Evolutionary conservation across 768 basidiomycete genomes (phyloP).

Genomic region (Boletus rubescentipes): DNA sequence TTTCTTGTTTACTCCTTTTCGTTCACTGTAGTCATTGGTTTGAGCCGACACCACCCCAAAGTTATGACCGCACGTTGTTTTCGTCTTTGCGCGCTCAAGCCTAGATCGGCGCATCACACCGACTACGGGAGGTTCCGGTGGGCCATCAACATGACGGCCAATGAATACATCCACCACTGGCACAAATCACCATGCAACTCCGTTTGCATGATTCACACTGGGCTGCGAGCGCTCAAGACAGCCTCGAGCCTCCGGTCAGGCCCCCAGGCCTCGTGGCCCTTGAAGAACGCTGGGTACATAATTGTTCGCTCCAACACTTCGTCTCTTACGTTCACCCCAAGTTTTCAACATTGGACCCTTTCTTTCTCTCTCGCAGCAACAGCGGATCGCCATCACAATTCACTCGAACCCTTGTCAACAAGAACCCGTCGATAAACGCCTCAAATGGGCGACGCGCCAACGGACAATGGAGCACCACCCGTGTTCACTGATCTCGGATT

Average conservation of each 20-base stretch:
- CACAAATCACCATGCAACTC: too few species aligned
- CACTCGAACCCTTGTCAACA: background rate
- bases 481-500: background rate
- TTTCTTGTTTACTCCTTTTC: background rate
- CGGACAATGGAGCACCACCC: background rate
- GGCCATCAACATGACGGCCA: too few species aligned
- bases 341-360: background rate
- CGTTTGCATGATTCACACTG: too few species aligned
- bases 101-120: too few species aligned
- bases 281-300: slow-evolving; percentile 2
- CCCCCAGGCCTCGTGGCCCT: slow-evolving; percentile 8
- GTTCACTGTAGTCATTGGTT: background rate
- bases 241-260: slow-evolving; percentile 2
- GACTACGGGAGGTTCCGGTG: too few species aligned
- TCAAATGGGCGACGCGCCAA: slow-evolving; percentile 3
- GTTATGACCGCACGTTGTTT: background rate
- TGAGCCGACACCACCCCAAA: too few species aligned
- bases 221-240: background rate
- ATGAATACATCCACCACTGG: too few species aligned
- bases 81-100: background rate
- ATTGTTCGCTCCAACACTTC: background rate
- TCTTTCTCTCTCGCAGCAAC: background rate
- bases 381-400: background rate
- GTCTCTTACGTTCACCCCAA: background rate
- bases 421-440: background rate